Evolutionary conservation across 257 asterid genomes (phyloP), one percentile per base, ranked within the genome.

Genomic region (Anisodus tanguticus): DNA sequence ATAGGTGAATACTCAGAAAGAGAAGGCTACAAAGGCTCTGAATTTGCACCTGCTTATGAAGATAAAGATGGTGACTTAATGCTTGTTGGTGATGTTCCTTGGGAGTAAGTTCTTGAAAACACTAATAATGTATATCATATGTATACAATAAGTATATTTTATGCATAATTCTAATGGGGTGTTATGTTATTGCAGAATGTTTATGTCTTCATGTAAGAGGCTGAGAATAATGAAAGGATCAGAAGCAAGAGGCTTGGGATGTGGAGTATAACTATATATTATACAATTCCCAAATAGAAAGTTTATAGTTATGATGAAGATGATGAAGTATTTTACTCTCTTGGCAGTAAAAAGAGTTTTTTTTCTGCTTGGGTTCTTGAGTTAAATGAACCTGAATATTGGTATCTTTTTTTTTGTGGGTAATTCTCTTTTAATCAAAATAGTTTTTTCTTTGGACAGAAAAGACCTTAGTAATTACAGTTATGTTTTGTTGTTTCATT

Each of bases 61-160:
- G 94, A 92, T 79, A 90, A 92, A 89, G 94, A 92, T 90, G 93
- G 95, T 69, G 95, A 92, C 78, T 90, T 88, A 89, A 91, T 92
- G 94, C 92, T 92, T 84, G 91, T 92, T 86, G 95, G 95, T 82
- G 93, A 92, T 90, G 95, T 92, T 83, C 93, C 95, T 7, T 91
- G 93, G 93, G 90, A 89, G 94, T 91, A 87, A 89, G 94, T 91
- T 47, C 80, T 55, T 47, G 4, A 71, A 26, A 3, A 41, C 45
- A 41, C 45, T 41, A 6, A 4, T 41, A 0, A 4, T 68, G 78
- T 68, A 68, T 68, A 37, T 53, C 3, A 10, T 11, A 49, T 53
- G 58, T 53, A 53, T 53, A 49, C 7, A 31, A 8, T 49, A 41
- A 3, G 45, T 41, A 41, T 41, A 41, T 5, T 3, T 3, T 41